A percentile compares a stretch with the other conserved stretches of the same genome.
Conservation (phyloP, 495 filamentous ascomycete genomes). For the Penicillium chermesinum region DNA sequence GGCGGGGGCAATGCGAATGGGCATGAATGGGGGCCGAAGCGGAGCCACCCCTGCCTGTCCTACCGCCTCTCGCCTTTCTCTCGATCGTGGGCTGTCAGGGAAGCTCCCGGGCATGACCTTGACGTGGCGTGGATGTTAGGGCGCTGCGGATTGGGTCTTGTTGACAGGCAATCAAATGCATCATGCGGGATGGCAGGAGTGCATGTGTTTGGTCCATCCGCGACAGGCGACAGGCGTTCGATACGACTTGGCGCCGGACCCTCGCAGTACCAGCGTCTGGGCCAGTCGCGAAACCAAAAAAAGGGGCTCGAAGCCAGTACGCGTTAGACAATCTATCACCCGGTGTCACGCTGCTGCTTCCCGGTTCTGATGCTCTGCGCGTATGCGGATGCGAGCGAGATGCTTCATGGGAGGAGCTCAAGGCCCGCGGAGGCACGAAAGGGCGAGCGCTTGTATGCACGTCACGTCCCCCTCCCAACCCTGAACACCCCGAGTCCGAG, state of each 20-base stretch:
- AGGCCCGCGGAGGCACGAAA: not conserved
- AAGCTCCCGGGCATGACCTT: slow-evolving; percentile 16
- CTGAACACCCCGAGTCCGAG: slow-evolving; percentile 18
- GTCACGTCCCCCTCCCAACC: not conserved
- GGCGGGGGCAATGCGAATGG: slow-evolving; percentile 7
- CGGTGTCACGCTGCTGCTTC: slow-evolving; percentile 26
- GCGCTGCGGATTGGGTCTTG: slow-evolving; percentile 16
- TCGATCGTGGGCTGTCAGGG: slow-evolving; percentile 15
- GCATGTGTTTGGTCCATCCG: slow-evolving; percentile 27
- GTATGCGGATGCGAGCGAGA: not conserved
- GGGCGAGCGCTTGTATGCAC: not conserved
- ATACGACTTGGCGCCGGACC: slow-evolving; percentile 21
- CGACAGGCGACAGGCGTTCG: slow-evolving; percentile 24
- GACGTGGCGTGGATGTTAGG: slow-evolving; percentile 21
- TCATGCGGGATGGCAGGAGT: slow-evolving; percentile 28
- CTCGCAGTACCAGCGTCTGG: slow-evolving; percentile 22
- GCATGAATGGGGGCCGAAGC: slow-evolving; percentile 12
- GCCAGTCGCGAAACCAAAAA: slow-evolving; percentile 20
- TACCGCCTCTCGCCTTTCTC: slow-evolving; percentile 10
- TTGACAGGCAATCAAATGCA: slow-evolving; percentile 25
- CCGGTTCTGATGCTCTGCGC: slow-evolving; percentile 8
- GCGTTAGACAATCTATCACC: slow-evolving; percentile 23
- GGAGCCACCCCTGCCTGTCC: slow-evolving; percentile 4
- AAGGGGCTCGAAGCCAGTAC: slow-evolving; percentile 14
- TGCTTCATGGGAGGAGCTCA: not conserved